These are phyloP conservation scores for Claviceps cyperi DNA, from an alignment of 2,329 filamentous ascomycete species.

Conservation along the genomic window DNA sequence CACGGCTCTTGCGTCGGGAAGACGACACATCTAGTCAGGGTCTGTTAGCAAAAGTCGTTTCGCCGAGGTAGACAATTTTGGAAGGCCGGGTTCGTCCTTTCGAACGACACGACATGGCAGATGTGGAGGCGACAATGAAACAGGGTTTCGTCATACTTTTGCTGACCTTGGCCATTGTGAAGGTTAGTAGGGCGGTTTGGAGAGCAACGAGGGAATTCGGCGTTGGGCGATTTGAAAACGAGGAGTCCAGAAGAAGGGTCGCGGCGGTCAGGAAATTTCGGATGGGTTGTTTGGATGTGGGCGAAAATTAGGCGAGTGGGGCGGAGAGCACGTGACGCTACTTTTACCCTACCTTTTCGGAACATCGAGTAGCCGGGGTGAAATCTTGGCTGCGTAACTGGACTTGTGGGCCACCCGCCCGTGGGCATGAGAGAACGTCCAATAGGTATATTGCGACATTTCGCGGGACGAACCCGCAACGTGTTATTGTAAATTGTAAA, in stretches of 20 bases:
- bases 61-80: background rate
- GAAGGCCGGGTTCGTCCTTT: too few relatives aligned
- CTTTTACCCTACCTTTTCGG: background rate
- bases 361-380: background rate
- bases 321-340: slow-evolving; percentile 19
- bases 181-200: slow-evolving; percentile 12
- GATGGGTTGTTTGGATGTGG: slow-evolving; percentile 13
- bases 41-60: background rate
- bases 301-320: slow-evolving; percentile 16
- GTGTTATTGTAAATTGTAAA: too few relatives aligned
- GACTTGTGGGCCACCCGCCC: too few relatives aligned
- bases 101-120: background rate
- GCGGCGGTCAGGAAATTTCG: slow-evolving; percentile 4
- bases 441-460: too few relatives aligned
- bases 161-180: slow-evolving; percentile 61
- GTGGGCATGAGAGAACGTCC: too few relatives aligned
- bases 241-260: background rate
- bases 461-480: too few relatives aligned
- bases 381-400: background rate
- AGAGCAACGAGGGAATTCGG: slow-evolving; percentile 13
- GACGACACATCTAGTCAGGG: slow-evolving; percentile 42
- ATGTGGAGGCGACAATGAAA: background rate
- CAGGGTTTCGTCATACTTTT: slow-evolving; percentile 27
- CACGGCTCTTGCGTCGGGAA: slow-evolving; percentile 96
- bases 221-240: slow-evolving; percentile 17